A percentile compares a stretch with the other conserved stretches of the same genome.
Conservation (phyloP, 805 yeast genomes). For the Yarrowia yakushimensis region DNA sequence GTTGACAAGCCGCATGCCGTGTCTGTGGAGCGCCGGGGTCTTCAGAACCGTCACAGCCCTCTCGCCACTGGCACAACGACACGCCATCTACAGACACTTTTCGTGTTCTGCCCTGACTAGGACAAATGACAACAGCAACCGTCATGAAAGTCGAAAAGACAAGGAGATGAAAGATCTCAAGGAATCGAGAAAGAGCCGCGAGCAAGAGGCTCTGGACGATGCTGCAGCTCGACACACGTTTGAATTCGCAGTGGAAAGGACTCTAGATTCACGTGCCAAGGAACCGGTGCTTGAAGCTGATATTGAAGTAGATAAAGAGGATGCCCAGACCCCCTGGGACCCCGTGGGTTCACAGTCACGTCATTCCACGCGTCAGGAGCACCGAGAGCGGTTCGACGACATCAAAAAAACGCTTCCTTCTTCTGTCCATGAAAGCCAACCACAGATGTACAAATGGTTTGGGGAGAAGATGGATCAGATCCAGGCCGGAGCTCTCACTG, state of each 20-base stretch:
- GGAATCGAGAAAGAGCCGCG: not conserved
- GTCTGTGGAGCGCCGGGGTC: not conserved
- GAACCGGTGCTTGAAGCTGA: not conserved
- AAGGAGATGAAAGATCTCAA: not conserved
- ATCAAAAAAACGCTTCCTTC: slow-evolving; percentile 9
- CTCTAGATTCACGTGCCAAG: not conserved
- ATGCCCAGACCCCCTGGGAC: not conserved
- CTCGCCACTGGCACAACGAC: not conserved
- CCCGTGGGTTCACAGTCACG: not conserved
- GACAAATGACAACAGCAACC: not conserved
- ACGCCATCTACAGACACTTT: not conserved
- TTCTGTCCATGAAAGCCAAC: not conserved
- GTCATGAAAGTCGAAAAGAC: not conserved
- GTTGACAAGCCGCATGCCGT: slow-evolving; percentile 7
- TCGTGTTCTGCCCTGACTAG: not conserved
- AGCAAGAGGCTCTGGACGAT: not conserved
- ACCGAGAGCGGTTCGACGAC: slow-evolving; percentile 2
- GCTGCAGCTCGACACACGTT: not conserved
- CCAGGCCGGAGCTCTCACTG: slow-evolving; percentile 38
- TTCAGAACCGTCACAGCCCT: not conserved
- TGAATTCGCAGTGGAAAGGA: not conserved
- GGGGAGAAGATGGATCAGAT: slow-evolving; percentile 35
- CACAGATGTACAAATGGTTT: slow-evolving; percentile 30
- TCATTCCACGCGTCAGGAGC: not conserved
- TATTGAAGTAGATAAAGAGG: not conserved